These are phyloP conservation scores for Zasmidium citrigriseum DNA, from an alignment of 2,329 filamentous ascomycete genomes.

Conservation along the genomic window DNA sequence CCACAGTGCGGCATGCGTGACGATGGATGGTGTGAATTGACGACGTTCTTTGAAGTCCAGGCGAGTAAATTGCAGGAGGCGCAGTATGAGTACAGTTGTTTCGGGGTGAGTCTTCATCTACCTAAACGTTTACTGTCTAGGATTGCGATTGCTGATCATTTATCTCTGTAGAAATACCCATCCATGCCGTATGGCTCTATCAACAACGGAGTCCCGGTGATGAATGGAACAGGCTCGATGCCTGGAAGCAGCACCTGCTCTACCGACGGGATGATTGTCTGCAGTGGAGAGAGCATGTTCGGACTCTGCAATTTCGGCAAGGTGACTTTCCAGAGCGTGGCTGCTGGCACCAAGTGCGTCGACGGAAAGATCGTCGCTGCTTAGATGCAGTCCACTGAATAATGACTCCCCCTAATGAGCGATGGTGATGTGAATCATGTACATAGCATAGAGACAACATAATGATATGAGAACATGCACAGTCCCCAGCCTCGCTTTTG, in stretches of 20 bases:
- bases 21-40: conserved; percentile 77
- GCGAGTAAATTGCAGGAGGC: conserved; percentile 55
- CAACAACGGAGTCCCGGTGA: conserved; percentile 51
- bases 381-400: background rate
- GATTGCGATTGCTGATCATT: no score
- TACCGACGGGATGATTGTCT: conserved; percentile 39
- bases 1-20: conserved; percentile 64
- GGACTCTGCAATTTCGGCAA: conserved; percentile 47
- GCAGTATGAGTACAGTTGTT: conserved; percentile 66
- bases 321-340: conserved; percentile 44
- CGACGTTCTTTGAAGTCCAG: conserved; percentile 66
- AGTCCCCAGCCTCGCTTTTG: background rate
- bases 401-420: background rate
- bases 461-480: background rate
- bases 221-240: background rate
- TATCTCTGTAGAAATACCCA: conserved; percentile 55
- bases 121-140: no score
- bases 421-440: conserved; percentile 1
- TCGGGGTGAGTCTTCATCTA: no score
- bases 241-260: conserved; percentile 28
- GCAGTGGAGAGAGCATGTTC: conserved; percentile 43
- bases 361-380: conserved; percentile 39
- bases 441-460: conserved; percentile 1
- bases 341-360: conserved; percentile 46
- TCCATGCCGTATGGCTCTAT: conserved; percentile 51